Base-by-base conservation (phyloP, 495 filamentous ascomycete species). In the Jackrogersella multiformis region DNA sequence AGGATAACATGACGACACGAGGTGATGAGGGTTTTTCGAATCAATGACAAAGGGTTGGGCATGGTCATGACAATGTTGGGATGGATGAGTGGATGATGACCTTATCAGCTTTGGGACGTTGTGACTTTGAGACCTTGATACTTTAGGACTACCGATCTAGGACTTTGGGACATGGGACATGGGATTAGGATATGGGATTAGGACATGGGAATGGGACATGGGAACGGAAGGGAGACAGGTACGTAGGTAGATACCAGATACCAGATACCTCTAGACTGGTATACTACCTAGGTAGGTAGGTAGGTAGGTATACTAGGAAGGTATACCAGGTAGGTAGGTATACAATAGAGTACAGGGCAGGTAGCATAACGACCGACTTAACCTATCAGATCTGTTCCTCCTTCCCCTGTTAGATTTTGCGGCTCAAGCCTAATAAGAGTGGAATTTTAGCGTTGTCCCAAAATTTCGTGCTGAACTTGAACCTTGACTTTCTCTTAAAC, bases 361-460 rank as follows among this genome's bases (percentile, higher is more conserved):
- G 36, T 64, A 72, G 66, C 66, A 69, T 69, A 64, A 61, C 64
- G 64, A 63, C 64, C 49, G 57, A 51, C 34, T 36, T 65, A 67
- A 72, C 73, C 73, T 74, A 74, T 74, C 73, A 74, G 53, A 70
- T 69, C 69, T 56, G 61, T 12, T 48, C 63, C 20, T 68, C 55
- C 56, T 56, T 64, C 54, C 68, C 60, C 60, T 73, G 60, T 66
- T 71, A 58, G 64, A 69, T 68, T 66, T 66, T 46, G 73, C 73
- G 73, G 73, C 73, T 74, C 73, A 73, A 74, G 66, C 70, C 59
- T 69, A 64, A 64, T 68, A 36, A 62, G 58, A 61, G 68, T 68
- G 67, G 36, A 67, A 54, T 70, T 74, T 74, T 74, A 74, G 73
- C 73, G 73, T 73, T 71, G 63, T 61, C 28, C 39, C 59, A 21